phyloP scores from a whole-genome alignment of 2,329 filamentous ascomycete species.

The Hypoxylon sp. region DNA sequence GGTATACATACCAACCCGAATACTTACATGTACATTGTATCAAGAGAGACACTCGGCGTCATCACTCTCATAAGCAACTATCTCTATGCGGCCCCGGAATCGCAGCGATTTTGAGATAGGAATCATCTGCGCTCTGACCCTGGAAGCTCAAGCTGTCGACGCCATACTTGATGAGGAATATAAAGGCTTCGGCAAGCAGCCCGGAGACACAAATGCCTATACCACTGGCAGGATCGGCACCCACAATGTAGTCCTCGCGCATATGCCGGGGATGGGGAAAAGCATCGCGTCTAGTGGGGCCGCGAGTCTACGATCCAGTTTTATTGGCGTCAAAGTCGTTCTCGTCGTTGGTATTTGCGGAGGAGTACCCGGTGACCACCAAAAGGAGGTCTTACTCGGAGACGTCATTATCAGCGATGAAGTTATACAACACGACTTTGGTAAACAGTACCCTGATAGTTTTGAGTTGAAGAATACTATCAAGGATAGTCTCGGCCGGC shows the following conservation, averaged over 20 bases:
- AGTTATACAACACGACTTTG: constrained; percentile 10
- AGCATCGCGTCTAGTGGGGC: not conserved
- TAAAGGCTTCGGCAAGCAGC: not conserved
- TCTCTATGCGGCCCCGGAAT: not conserved
- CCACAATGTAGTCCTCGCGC: constrained; percentile 11
- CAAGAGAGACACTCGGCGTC: not conserved
- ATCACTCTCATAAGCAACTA: not conserved
- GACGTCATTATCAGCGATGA: constrained; percentile 13
- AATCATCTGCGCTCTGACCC: constrained; percentile 7
- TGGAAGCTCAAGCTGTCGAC: constrained; percentile 7
- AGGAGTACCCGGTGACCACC: not conserved
- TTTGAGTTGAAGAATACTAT: constrained; percentile 1
- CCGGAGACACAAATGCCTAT: constrained; percentile 4
- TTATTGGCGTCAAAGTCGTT: not conserved
- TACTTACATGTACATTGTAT: not conserved
- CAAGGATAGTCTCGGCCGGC: constrained; percentile 1
- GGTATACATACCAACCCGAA: not conserved
- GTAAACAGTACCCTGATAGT: constrained; percentile 1
- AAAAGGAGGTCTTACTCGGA: not conserved
- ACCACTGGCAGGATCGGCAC: constrained; percentile 5
- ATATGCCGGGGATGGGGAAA: constrained; percentile 10
- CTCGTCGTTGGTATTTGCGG: constrained; percentile 14
- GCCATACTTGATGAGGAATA: constrained; percentile 13
- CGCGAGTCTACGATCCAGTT: constrained; percentile 3
- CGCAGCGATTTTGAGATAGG: constrained; percentile 3